Base-by-base conservation (phyloP, 495 filamentous ascomycete species). In the Lineolata rhizophorae region DNA sequence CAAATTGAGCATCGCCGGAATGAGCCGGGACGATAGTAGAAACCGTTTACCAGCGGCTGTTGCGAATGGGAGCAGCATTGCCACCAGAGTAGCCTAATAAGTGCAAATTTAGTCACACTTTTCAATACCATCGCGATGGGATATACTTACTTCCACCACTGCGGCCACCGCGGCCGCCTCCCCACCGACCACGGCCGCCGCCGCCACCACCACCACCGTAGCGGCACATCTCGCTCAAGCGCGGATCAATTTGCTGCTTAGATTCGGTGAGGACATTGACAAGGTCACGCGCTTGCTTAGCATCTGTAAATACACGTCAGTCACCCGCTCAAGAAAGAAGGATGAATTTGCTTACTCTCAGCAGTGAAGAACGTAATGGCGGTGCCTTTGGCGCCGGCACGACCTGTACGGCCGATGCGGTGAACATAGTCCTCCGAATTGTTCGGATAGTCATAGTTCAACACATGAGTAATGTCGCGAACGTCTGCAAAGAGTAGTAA, bases 381-480 rank as follows among this genome's bases (percentile, higher is more conserved):
- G 20, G 55, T 59, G 36, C 55, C 55, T 14, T 48, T 54, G 37
- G 51, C 51, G 40, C 55, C 55, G 35, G 55, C 55, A 50, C 55
- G 55, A 42, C 53, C 55, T 40, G 55, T 59, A 35, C 55, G 46
- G 13, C 55, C 55, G 39, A 59, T 59, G 35, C 55, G 55, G 36
- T 59, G 55, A 44, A 59, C 50, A 34, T 59, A 59, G 39, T 59
- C 55, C 44, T 59, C 55, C 57, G 87, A 95, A 64, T 97, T 97
- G 66, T 95, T 94, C 52, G 87, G 87, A 55, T 93, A 93, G 58
- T 97, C 87, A 77, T 94, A 95, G 74, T 97, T 97, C 60, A 97
- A 67, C 61, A 97, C 87, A 62, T 97, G 87, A 57, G 85, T 94
- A 60, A 97, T 97, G 67, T 97, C 85, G 57, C 83, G 83, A 66